Evolutionary conservation across 768 basidiomycete genomes (phyloP).

Genomic region (Gymnopilus dilepis): DNA sequence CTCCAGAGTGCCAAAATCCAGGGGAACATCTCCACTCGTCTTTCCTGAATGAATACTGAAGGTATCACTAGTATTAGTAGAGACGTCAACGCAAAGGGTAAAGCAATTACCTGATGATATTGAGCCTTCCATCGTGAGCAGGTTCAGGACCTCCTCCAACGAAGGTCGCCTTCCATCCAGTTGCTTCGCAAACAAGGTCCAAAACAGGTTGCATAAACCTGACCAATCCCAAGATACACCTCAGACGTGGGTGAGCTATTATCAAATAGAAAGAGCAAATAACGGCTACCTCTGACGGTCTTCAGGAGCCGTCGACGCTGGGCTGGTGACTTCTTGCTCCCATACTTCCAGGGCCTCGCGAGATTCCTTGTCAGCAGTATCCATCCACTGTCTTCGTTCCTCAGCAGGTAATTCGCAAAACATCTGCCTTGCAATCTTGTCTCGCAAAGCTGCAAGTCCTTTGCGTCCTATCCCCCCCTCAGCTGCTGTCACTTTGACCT

Average conservation of each 20-base stretch:
- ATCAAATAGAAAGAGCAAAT: not conserved
- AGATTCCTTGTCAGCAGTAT: conserved; percentile 5
- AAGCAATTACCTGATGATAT: conserved; percentile 17
- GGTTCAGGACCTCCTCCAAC: conserved; percentile 27
- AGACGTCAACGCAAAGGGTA: not conserved
- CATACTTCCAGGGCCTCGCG: conserved; percentile 7
- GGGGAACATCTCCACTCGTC: conserved; percentile 19
- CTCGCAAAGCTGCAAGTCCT: not conserved
- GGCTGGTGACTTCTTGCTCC: not conserved
- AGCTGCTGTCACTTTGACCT: not conserved
- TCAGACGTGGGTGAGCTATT: not conserved
- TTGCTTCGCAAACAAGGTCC: conserved; percentile 9
- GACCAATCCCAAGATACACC: conserved; percentile 13
- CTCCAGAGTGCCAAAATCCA: conserved; percentile 26
- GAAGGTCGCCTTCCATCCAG: conserved; percentile 21
- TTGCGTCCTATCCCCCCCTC: not conserved
- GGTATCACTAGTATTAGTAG: not conserved
- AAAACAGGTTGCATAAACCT: conserved; percentile 20
- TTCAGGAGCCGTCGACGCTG: conserved; percentile 4
- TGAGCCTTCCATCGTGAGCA: conserved; percentile 16
- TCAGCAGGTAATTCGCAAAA: not conserved
- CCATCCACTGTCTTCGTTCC: conserved; percentile 4
- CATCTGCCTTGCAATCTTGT: conserved; percentile 11
- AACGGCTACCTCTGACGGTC: conserved; percentile 21
- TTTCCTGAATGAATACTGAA: conserved; percentile 27